Percentiles rank a stretch among this genome's conserved stretches.
Conservation (phyloP, 257 asterid genomes). For the Solanum paucissectum region DNA sequence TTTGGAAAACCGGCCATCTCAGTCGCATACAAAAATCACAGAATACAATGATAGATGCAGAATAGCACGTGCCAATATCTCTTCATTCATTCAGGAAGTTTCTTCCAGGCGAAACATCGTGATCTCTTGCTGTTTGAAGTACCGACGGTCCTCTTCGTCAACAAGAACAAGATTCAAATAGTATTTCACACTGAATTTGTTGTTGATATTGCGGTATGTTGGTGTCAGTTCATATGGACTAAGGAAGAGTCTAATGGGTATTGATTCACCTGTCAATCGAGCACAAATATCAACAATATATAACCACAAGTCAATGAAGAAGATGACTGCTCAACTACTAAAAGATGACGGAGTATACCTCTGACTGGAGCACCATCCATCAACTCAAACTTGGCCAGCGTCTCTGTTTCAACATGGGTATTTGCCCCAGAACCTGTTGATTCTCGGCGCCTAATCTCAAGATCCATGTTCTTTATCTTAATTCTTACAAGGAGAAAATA, state of each 20-base stretch:
- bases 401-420: conserved; percentile 97
- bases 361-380: conserved; percentile 99
- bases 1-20: not conserved
- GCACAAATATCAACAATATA: not conserved
- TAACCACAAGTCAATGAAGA: not conserved
- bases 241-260: conserved; percentile 84
- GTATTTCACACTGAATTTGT: conserved; percentile 91
- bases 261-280: conserved; percentile 76
- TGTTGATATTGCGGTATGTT: conserved; percentile 80
- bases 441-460: conserved; percentile 91
- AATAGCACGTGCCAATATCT: not conserved
- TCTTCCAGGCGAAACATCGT: conserved; percentile 74
- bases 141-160: conserved; percentile 95
- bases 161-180: conserved; percentile 94
- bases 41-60: conserved; percentile 7
- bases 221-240: conserved; percentile 98
- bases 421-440: conserved; percentile 93
- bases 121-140: conserved; percentile 94
- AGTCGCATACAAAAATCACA: conserved; percentile 2
- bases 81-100: conserved; percentile 26
- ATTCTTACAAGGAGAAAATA: conserved; percentile 94
- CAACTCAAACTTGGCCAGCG: conserved; percentile 94
- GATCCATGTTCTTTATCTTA: conserved; percentile 97
- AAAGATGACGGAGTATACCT: conserved; percentile 30
- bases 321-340: not conserved